Evolutionary conservation across 202 grass and related monocot genomes (phyloP).

Genomic region (Carex sylvatica): DNA sequence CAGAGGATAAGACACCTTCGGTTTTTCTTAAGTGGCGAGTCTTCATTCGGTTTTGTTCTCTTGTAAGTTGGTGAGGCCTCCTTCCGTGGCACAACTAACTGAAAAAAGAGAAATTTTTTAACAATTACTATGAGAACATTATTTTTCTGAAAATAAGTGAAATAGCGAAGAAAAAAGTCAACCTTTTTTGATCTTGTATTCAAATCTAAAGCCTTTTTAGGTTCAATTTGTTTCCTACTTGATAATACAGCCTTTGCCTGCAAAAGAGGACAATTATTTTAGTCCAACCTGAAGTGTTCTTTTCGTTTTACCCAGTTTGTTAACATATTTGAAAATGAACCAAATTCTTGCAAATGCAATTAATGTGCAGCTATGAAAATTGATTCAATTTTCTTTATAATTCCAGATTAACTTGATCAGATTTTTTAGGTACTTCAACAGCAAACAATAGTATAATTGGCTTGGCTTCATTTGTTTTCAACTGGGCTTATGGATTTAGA

Average conservation of each 20-base stretch:
- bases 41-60: constrained; percentile 4
- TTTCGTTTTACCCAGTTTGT: neutral
- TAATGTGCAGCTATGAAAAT: neutral
- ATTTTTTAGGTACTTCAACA: neutral
- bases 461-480: neutral
- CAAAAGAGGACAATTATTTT: neutral
- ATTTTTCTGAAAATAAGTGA: neutral
- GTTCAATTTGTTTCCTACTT: neutral
- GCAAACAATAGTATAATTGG: neutral
- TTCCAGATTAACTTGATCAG: neutral
- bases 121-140: neutral
- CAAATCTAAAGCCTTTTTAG: constrained; percentile 16
- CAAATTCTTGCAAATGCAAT: neutral
- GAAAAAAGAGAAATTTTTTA: neutral
- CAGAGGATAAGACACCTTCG: constrained; percentile 3
- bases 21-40: constrained; percentile 14
- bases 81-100: constrained; percentile 4
- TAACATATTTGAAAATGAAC: neutral
- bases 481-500: neutral
- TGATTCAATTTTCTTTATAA: neutral
- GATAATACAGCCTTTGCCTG: neutral
- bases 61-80: neutral
- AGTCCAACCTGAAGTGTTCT: neutral
- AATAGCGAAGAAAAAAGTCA: neutral
- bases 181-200: constrained; percentile 24